These are phyloP conservation scores for Quercus rubra DNA, from an alignment of 306 rosid species.

Conservation along the genomic window DNA sequence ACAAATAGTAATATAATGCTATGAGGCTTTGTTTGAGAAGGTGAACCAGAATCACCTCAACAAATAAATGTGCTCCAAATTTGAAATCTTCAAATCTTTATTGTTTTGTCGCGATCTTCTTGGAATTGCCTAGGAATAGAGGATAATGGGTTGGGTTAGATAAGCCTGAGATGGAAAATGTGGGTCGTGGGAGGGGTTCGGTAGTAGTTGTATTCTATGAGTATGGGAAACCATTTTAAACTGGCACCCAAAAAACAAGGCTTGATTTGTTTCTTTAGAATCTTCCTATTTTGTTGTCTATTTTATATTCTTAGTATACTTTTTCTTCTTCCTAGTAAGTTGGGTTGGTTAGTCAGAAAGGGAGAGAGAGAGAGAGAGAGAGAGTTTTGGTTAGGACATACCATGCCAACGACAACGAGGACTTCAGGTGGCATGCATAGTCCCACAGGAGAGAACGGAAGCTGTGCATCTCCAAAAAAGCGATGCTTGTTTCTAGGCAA, in stretches of 20 bases:
- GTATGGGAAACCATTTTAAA: conserved; percentile 24
- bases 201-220: conserved; percentile 11
- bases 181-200: conserved; percentile 7
- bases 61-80: conserved; percentile 23
- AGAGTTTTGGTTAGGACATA: conserved; percentile 24
- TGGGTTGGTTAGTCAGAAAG: conserved; percentile 23
- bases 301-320: conserved; percentile 16
- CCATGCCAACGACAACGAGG: conserved; percentile 39
- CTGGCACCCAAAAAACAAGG: conserved; percentile 20
- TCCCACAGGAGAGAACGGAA: conserved; percentile 35
- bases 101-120: conserved; percentile 17
- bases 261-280: conserved; percentile 19
- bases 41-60: conserved; percentile 31
- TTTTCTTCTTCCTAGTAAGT: conserved; percentile 12
- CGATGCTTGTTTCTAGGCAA: conserved; percentile 35
- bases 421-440: conserved; percentile 25
- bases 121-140: conserved; percentile 43
- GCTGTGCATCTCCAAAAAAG: conserved; percentile 31
- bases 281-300: conserved; percentile 6
- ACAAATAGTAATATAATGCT: not conserved
- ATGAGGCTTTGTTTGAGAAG: conserved; percentile 23
- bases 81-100: conserved; percentile 33
- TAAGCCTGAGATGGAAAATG: conserved; percentile 9
- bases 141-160: conserved; percentile 18
- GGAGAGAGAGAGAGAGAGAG: conserved; percentile 5